These are phyloP conservation scores for Nemania abortiva DNA, from an alignment of 2,329 filamentous ascomycete species.

Conservation along the genomic window DNA sequence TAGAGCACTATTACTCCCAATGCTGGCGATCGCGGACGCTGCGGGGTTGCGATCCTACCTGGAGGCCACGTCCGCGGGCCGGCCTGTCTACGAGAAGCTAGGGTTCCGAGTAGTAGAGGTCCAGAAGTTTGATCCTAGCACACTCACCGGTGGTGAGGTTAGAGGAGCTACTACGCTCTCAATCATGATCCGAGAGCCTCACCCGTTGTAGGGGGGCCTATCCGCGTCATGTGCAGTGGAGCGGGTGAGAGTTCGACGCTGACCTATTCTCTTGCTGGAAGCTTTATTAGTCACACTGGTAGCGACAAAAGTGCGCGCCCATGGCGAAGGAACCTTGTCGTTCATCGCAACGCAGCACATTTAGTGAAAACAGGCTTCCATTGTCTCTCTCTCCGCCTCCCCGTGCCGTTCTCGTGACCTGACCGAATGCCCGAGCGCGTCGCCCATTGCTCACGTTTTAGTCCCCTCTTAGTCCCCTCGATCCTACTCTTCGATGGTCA, in stretches of 20 bases:
- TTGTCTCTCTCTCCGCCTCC: background rate
- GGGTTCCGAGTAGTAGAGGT: slow-evolving; percentile 54
- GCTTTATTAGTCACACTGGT: slow-evolving; percentile 6
- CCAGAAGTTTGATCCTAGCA: slow-evolving; percentile 44
- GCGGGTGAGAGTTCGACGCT: background rate
- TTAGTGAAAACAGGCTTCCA: slow-evolving; percentile 10
- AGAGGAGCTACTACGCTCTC: slow-evolving; percentile 41
- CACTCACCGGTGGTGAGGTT: slow-evolving; percentile 37
- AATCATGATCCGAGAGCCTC: slow-evolving; percentile 51
- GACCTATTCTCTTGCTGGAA: background rate
- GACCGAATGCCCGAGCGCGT: background rate
- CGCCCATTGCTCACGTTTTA: background rate
- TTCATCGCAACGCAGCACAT: background rate
- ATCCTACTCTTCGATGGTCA: background rate
- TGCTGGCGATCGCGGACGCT: slow-evolving; percentile 53
- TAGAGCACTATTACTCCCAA: slow-evolving; percentile 51
- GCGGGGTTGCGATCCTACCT: slow-evolving; percentile 52
- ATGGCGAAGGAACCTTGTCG: background rate
- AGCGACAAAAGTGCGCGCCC: slow-evolving; percentile 9
- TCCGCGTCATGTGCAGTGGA: background rate
- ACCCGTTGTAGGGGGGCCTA: slow-evolving; percentile 12
- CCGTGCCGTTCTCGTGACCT: slow-evolving; percentile 11
- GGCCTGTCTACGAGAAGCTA: slow-evolving; percentile 54
- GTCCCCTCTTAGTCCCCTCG: background rate
- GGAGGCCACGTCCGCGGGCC: slow-evolving; percentile 54